Evolutionary conservation across 2,329 filamentous ascomycete species (phyloP), one percentile per base, ranked within the genome.

Genomic region (Xylaria arbuscula): DNA sequence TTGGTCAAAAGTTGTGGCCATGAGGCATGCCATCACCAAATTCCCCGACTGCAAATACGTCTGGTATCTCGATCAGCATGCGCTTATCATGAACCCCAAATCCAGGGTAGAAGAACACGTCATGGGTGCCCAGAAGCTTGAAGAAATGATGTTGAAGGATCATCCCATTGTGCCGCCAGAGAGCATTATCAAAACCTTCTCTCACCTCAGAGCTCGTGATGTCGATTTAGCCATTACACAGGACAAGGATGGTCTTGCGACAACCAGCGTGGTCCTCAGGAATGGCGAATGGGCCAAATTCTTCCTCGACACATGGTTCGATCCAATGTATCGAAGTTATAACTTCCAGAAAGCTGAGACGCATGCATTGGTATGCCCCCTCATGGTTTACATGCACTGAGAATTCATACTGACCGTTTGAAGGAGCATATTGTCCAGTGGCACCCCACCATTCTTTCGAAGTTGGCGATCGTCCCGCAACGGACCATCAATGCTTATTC

Each of bases 321-420:
- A 98, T 78, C 96, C 96, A 56, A 83, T 98, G 51, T 99, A 97
- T 81, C 87, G 95, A 71, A 92, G 87, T 73, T 99, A 99, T 82
- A 97, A 97, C 78, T 99, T 99, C 77, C 93, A 97, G 77, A 98
- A 97, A 79, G 94, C 93, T 0, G 96, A 99, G 80, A 88, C 86
- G 28, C 95, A 99, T 83, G 94, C 95, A 59, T 81, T 99, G 83
- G 96, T 94, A 84, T 78, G 89, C 79, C 50, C 38, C 36, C 36
- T 34, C 48, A 34, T 10, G 34, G 17, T 50, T 57, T 11, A 45
- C 34, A 19, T 64, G 6, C 34, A 48, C 6, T 8, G 36, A 22
- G 13, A 42, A 19, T 24, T 32, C 38, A 28, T 70, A 64, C 76
- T 83, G 71, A 84, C 71, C 32, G 1, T 56, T 50, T 38, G 13